These are phyloP conservation scores for Aspergillus funiculosus DNA, from an alignment of 495 filamentous ascomycete genomes.

Conservation along the genomic window DNA sequence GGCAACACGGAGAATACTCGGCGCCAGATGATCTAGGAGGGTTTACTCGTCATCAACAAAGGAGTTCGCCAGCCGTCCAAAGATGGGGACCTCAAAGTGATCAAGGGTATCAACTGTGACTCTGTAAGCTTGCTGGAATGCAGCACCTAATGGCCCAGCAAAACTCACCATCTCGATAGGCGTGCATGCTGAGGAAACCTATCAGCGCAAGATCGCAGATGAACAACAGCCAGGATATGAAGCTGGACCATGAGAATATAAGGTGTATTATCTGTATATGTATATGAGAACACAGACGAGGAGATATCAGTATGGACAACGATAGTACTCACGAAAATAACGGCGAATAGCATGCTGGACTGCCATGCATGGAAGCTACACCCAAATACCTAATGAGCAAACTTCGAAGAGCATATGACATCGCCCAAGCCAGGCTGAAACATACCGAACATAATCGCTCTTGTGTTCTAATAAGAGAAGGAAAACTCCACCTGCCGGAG, in stretches of 20 bases:
- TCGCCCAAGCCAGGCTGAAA: conserved; percentile 10
- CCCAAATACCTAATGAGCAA: conserved; percentile 11
- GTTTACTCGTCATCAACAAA: conserved; percentile 91
- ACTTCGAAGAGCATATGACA: neutral
- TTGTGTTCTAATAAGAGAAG: conserved; percentile 83
- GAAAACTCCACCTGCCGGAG: conserved; percentile 80
- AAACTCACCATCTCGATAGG: conserved; percentile 71
- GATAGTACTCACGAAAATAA: conserved; percentile 72
- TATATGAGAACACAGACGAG: neutral
- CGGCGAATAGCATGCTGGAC: conserved; percentile 77
- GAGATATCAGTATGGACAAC: too few species aligned
- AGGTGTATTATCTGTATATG: conserved; percentile 64
- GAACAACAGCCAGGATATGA: conserved; percentile 80
- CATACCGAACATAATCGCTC: conserved; percentile 92
- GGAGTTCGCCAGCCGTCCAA: conserved; percentile 69
- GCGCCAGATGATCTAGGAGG: conserved; percentile 71
- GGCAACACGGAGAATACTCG: conserved; percentile 48
- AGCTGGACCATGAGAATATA: conserved; percentile 73
- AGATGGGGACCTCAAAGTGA: conserved; percentile 85
- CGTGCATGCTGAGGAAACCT: conserved; percentile 66
- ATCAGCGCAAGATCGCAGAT: conserved; percentile 70
- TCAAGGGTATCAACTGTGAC: conserved; percentile 74
- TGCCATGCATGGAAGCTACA: conserved; percentile 94
- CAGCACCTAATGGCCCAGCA: neutral
- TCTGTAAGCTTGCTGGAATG: neutral